These are phyloP conservation scores for Tolypocladium inflatum DNA, from an alignment of 2,329 filamentous ascomycete species.

Conservation along the genomic window DNA sequence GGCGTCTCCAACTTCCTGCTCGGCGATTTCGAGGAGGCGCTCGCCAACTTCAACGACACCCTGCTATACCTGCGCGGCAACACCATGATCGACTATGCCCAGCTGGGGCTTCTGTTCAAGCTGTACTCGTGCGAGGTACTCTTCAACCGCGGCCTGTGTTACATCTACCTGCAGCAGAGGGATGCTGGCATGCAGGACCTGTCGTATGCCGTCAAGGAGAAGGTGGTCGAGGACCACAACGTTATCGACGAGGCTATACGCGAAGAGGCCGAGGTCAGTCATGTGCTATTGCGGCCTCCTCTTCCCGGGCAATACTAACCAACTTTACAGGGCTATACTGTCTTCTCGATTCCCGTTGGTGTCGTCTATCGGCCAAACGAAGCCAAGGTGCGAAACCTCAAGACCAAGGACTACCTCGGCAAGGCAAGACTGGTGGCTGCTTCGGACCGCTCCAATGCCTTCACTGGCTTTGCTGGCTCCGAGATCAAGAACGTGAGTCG, in stretches of 20 bases:
- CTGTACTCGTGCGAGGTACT: conserved; percentile 95
- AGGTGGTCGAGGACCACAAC: conserved; percentile 91
- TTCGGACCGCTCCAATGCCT: conserved; percentile 70
- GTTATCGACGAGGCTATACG: conserved; percentile 96
- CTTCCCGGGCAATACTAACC: background rate
- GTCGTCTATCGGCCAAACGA: conserved; percentile 93
- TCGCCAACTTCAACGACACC: conserved; percentile 98
- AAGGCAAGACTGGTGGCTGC: conserved; percentile 91
- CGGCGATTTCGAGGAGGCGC: conserved; percentile 91
- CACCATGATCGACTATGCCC: conserved; percentile 95
- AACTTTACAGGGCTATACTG: conserved; percentile 71
- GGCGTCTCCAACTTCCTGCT: conserved; percentile 96
- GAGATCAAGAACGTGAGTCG: conserved; percentile 65
- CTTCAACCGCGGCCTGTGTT: conserved; percentile 94
- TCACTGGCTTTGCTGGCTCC: conserved; percentile 70
- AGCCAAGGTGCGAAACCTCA: conserved; percentile 95
- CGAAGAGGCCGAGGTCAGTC: conserved; percentile 76
- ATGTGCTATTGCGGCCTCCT: background rate
- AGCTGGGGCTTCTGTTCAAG: conserved; percentile 90
- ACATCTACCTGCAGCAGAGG: conserved; percentile 91
- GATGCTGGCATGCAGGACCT: conserved; percentile 88
- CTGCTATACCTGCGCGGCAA: conserved; percentile 90
- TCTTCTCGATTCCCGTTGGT: conserved; percentile 95
- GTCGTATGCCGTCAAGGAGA: conserved; percentile 84
- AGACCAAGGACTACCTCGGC: conserved; percentile 94